Conservation (phyloP, 2,329 filamentous ascomycete species). For the Scedosporium minutisporum region DNA sequence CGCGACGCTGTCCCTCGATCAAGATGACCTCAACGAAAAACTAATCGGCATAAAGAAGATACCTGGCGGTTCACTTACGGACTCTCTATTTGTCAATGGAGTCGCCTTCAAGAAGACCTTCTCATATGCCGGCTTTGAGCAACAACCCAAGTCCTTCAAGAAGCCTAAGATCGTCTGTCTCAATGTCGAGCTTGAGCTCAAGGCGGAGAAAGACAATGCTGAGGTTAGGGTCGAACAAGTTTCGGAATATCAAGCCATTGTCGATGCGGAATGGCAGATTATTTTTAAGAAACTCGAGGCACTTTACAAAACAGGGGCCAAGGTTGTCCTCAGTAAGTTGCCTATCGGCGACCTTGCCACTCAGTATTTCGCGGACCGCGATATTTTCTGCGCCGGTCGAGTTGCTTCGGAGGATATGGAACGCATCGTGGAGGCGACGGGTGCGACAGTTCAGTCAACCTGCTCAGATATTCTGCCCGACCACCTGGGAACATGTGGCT, state of each 20-base stretch:
- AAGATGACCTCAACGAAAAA: slow-evolving; percentile 95
- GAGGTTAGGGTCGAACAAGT: slow-evolving; percentile 97
- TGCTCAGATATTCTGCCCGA: slow-evolving; percentile 87
- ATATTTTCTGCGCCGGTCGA: slow-evolving; percentile 95
- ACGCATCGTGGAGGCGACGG: slow-evolving; percentile 88
- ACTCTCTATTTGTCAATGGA: slow-evolving; percentile 93
- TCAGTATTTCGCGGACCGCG: slow-evolving; percentile 94
- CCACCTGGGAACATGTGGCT: slow-evolving; percentile 83
- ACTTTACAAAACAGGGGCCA: slow-evolving; percentile 84
- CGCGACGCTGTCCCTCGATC: slow-evolving; percentile 87
- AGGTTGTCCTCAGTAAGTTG: slow-evolving; percentile 93
- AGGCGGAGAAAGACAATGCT: slow-evolving; percentile 98
- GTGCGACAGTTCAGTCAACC: slow-evolving; percentile 85
- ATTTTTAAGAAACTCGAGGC: slow-evolving; percentile 99
- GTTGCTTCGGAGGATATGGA: slow-evolving; percentile 90
- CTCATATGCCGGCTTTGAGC: slow-evolving; percentile 96
- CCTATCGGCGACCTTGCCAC: slow-evolving; percentile 96
- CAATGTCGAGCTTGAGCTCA: slow-evolving; percentile 95
- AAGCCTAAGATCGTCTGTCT: slow-evolving; percentile 95
- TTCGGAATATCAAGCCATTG: slow-evolving; percentile 97
- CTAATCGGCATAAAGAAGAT: slow-evolving; percentile 98
- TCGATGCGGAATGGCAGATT: slow-evolving; percentile 99
- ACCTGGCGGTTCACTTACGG: slow-evolving; percentile 87
- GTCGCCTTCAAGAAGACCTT: slow-evolving; percentile 99
- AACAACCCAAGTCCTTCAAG: slow-evolving; percentile 92